Conservation (phyloP, 306 rosid genomes). For the Clitoria ternatea region DNA sequence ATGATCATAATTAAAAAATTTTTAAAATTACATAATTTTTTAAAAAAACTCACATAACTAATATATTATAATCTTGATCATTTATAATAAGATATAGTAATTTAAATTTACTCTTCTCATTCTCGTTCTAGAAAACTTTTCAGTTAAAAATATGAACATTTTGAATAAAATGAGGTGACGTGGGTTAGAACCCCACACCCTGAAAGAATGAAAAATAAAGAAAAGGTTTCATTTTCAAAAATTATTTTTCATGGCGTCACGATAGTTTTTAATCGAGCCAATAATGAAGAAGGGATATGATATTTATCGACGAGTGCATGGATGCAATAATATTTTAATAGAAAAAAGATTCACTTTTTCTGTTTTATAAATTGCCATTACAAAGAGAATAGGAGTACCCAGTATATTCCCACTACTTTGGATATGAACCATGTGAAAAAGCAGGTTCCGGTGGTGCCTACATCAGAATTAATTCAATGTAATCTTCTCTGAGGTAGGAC, state of each 20-base stretch:
- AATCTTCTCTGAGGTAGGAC: slow-evolving; percentile 32
- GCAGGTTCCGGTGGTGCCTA: slow-evolving; percentile 35
- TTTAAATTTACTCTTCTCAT: too few species aligned
- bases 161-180: neutral
- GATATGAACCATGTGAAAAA: slow-evolving; percentile 37
- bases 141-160: too few species aligned
- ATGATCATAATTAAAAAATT: too few species aligned
- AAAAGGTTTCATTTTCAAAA: slow-evolving; percentile 29
- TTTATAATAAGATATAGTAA: too few species aligned
- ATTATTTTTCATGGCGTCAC: slow-evolving; percentile 18
- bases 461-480: slow-evolving; percentile 23
- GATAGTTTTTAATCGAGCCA: slow-evolving; percentile 16
- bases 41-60: too few species aligned
- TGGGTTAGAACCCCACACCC: neutral
- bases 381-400: slow-evolving; percentile 29
- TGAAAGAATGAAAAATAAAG: slow-evolving; percentile 2
- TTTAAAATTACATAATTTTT: too few species aligned
- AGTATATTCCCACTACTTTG: slow-evolving; percentile 37
- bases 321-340: slow-evolving; percentile 8
- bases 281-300: slow-evolving; percentile 27
- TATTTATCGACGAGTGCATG: slow-evolving; percentile 31
- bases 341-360: slow-evolving; percentile 15
- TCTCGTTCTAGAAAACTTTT: too few species aligned
- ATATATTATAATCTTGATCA: too few species aligned
- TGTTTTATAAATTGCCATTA: neutral